Conservation (phyloP, 148 eudicot genomes). For the Mesembryanthemum crystallinum region DNA sequence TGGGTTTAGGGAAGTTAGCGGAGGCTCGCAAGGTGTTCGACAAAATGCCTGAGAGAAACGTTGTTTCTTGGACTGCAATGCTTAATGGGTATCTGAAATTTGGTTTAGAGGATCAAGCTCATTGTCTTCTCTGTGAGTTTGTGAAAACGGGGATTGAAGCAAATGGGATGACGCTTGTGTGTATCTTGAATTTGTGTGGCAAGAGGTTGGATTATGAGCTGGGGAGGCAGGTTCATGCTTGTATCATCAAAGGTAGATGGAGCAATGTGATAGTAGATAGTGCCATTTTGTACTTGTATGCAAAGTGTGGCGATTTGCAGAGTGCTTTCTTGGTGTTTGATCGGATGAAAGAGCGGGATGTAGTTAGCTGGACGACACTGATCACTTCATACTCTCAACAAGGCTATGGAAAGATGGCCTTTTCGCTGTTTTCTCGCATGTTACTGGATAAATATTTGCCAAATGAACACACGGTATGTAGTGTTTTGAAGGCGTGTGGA, state of each 20-base stretch:
- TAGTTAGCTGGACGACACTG: slow-evolving; percentile 82
- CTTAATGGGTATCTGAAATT: slow-evolving; percentile 67
- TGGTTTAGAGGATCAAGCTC: slow-evolving; percentile 51
- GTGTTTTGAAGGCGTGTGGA: slow-evolving; percentile 74
- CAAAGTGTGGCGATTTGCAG: slow-evolving; percentile 59
- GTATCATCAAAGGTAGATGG: slow-evolving; percentile 42
- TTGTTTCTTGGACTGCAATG: slow-evolving; percentile 87
- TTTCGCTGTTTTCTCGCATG: slow-evolving; percentile 51
- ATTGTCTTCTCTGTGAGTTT: slow-evolving; percentile 42
- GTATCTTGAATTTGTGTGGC: slow-evolving; percentile 60
- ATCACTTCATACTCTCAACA: slow-evolving; percentile 71
- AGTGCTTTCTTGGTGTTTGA: slow-evolving; percentile 57
- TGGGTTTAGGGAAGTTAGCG: slow-evolving; percentile 39
- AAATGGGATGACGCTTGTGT: slow-evolving; percentile 62
- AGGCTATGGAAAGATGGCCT: slow-evolving; percentile 49
- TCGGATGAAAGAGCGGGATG: slow-evolving; percentile 57
- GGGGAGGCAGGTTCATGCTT: slow-evolving; percentile 74
- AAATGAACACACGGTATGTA: slow-evolving; percentile 71
- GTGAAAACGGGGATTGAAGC: slow-evolving; percentile 35
- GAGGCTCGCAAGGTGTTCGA: slow-evolving; percentile 74
- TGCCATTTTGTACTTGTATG: slow-evolving; percentile 55
- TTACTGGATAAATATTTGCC: slow-evolving; percentile 49
- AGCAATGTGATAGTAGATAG: slow-evolving; percentile 57
- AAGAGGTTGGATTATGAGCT: slow-evolving; percentile 51
- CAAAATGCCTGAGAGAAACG: slow-evolving; percentile 50